Evolutionary conservation across 2,329 filamentous ascomycete genomes (phyloP).

Genomic region (Fonsecaea pedrosoi): DNA sequence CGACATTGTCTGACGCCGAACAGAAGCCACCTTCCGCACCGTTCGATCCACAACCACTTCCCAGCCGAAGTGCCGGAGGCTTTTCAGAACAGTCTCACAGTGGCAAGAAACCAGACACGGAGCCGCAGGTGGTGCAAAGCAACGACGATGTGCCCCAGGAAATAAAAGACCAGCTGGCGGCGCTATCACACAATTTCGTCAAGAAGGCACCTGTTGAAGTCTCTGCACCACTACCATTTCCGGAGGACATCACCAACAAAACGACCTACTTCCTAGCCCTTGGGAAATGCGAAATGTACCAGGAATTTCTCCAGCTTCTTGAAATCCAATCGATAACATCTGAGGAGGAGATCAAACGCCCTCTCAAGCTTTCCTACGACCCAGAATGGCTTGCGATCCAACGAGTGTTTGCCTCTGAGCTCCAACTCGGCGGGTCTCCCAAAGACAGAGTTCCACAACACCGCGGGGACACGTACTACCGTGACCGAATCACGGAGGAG

Average conservation of each 20-base stretch:
- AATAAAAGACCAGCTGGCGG: conserved; percentile 75
- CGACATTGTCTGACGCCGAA: not conserved
- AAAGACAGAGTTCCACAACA: conserved; percentile 62
- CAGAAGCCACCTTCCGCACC: not conserved
- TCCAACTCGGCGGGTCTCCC: conserved; percentile 70
- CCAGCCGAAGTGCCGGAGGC: not conserved
- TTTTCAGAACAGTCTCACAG: not conserved
- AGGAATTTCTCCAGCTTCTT: conserved; percentile 81
- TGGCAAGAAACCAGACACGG: not conserved
- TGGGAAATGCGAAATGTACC: conserved; percentile 84
- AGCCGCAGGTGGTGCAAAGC: conserved; percentile 28
- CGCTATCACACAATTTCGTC: conserved; percentile 65
- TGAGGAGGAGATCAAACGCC: conserved; percentile 46
- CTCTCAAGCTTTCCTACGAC: conserved; percentile 77
- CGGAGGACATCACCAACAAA: conserved; percentile 76
- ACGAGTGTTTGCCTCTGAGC: conserved; percentile 73
- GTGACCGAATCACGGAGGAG: conserved; percentile 70
- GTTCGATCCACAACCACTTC: not conserved
- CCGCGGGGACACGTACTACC: conserved; percentile 72
- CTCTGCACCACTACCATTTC: conserved; percentile 68
- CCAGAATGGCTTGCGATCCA: conserved; percentile 95
- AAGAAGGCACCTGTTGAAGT: conserved; percentile 46
- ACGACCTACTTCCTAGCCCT: conserved; percentile 84
- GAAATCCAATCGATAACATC: conserved; percentile 62
- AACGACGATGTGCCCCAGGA: conserved; percentile 62